A percentile compares a stretch with the other conserved stretches of the same genome.
Evolutionary conservation across 495 filamentous ascomycete genomes (phyloP).

Genomic region (Delitschia confertaspora): DNA sequence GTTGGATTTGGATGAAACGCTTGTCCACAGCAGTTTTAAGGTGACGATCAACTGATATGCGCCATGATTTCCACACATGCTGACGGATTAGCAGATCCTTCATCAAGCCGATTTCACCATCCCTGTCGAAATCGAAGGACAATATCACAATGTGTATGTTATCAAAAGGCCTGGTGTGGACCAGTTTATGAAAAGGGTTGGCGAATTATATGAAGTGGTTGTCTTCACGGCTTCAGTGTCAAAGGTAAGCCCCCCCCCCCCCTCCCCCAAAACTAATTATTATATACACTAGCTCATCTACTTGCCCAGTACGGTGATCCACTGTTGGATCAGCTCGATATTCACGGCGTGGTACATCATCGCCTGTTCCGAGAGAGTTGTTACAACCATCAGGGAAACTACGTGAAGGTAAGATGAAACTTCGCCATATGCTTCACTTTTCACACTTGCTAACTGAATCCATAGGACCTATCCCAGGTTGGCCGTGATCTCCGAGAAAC

Average conservation of each 20-base stretch:
- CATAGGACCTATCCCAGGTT: constrained; percentile 81
- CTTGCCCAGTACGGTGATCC: constrained; percentile 80
- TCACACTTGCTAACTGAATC: neutral
- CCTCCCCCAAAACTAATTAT: no score
- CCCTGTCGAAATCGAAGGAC: constrained; percentile 96
- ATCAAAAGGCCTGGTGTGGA: constrained; percentile 97
- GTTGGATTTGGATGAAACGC: constrained; percentile 92
- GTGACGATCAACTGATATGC: constrained; percentile 40
- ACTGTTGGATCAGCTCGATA: constrained; percentile 90
- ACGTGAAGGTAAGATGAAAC: constrained; percentile 64
- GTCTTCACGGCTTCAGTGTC: constrained; percentile 98
- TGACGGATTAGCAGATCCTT: constrained; percentile 58
- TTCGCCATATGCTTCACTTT: constrained; percentile 4
- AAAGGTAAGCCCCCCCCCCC: constrained; percentile 63
- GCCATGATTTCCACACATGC: constrained; percentile 19
- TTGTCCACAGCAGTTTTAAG: constrained; percentile 99
- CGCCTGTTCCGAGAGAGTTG: constrained; percentile 95
- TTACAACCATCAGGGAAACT: constrained; percentile 99
- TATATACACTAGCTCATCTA: no score
- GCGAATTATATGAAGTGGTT: constrained; percentile 95
- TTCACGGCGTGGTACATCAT: constrained; percentile 94
- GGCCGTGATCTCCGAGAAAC: constrained; percentile 93
- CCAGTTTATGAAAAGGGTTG: constrained; percentile 96
- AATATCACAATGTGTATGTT: constrained; percentile 98
- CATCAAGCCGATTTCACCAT: constrained; percentile 99